Base-by-base conservation (phyloP, 768 basidiomycete genomes). In the Pleurotus djamor region DNA sequence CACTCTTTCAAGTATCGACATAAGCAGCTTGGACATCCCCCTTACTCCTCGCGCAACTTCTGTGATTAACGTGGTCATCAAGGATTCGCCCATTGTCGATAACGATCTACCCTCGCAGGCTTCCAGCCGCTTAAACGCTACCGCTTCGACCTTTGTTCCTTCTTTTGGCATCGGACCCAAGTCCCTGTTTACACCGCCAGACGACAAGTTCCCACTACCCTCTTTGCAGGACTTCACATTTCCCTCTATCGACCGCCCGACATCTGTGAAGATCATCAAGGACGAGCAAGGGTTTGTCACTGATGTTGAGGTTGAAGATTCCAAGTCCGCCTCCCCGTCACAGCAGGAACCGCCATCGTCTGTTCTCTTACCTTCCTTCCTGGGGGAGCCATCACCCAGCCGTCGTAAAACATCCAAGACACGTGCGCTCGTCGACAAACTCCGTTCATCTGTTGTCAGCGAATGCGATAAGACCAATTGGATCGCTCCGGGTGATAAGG, bases 391-490 rank as follows among this genome's bases (percentile, higher is more conserved):
- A 55, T 64, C 38, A 10, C 38, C 69, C 52, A 68, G 68, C 44
- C 74, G 74, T 14, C 74, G 71, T 33, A 76, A 75, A 47, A 70
- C 75, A 35, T 86, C 85, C 17, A 81, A 79, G 65, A 87, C 85
- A 16, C 77, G 85, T 10, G 80, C 83, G 62, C 82, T 87, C 44
- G 82, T 87, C 34, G 85, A 87, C 62, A 76, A 77, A 37, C 67
- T 86, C 43, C 78, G 83, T 56, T 82, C 77, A 5, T 67, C 71
- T 48, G 58, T 64, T 13, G 54, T 58, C 8, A 63, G 64, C n/a
- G 59, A 58, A 43, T 63, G 60, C 38, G 63, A 54, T 56, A 58
- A 41, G 16, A 35, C 38, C 12, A 37, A 35, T 38, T 47, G 41
- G 50, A 32, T 16, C 8, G 5, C 56, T 33, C 8, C n/a, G 12